Evolutionary conservation across 2,329 filamentous ascomycete species (phyloP).

Genomic region (Colletotrichum lentis): DNA sequence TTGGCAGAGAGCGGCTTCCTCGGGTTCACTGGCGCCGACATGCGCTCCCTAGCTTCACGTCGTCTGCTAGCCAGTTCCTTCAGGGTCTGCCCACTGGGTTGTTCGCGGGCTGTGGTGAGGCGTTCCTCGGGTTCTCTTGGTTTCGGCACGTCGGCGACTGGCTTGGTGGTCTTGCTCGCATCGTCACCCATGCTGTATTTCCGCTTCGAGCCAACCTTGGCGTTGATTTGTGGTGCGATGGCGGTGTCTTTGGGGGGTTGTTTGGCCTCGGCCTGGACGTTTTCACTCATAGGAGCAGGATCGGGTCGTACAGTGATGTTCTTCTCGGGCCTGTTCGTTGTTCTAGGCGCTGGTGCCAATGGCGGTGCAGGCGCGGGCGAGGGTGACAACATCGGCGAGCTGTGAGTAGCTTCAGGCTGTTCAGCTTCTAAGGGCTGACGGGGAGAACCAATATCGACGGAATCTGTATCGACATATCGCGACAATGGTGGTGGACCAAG

Average conservation of each 20-base stretch:
- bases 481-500: constrained; percentile 71
- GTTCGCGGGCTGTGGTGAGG: constrained; percentile 37
- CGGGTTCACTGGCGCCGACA: constrained; percentile 42
- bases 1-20: constrained; percentile 64
- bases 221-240: constrained; percentile 23
- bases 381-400: constrained; percentile 16
- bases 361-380: constrained; percentile 6
- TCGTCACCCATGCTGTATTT: constrained; percentile 67
- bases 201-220: constrained; percentile 64
- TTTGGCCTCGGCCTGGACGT: constrained; percentile 20
- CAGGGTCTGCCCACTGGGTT: constrained; percentile 53
- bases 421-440: constrained; percentile 38
- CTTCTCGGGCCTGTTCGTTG: constrained; percentile 20
- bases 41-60: constrained; percentile 51
- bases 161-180: constrained; percentile 44
- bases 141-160: constrained; percentile 41
- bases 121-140: constrained; percentile 43
- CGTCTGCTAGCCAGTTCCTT: constrained; percentile 56
- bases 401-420: constrained; percentile 1
- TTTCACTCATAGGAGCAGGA: not conserved
- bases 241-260: constrained; percentile 5
- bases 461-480: constrained; percentile 65
- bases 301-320: constrained; percentile 28
- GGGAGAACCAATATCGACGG: constrained; percentile 62
- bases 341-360: not conserved